Evolutionary conservation across 192 early-diverging fungal genomes (phyloP).

Genomic region (Backusella liffmaniae): DNA sequence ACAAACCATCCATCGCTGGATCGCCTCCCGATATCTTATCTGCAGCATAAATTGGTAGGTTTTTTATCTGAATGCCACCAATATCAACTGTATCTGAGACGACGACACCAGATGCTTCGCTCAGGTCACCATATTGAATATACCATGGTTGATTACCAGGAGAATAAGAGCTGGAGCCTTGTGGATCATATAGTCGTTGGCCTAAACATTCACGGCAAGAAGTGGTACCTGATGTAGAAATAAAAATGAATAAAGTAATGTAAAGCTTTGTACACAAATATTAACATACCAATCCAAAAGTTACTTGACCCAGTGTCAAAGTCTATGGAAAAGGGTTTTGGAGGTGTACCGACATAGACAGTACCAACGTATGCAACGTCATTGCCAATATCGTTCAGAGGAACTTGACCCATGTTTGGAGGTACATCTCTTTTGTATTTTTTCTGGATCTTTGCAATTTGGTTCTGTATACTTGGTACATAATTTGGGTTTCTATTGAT

Average conservation of each 20-base stretch:
- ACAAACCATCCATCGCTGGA: constrained; percentile 52
- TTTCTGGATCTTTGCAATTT: not conserved
- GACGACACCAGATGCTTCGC: not conserved
- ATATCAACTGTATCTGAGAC: constrained; percentile 20
- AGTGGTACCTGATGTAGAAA: constrained; percentile 22
- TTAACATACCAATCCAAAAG: constrained; percentile 50
- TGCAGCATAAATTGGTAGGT: constrained; percentile 26
- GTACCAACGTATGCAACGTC: constrained; percentile 58
- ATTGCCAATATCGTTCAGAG: constrained; percentile 19
- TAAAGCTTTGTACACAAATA: too few species aligned
- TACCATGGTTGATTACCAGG: constrained; percentile 41
- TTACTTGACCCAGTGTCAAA: constrained; percentile 70
- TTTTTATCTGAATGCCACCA: constrained; percentile 28
- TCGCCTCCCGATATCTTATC: not conserved
- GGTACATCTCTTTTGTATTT: not conserved
- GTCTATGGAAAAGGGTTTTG: constrained; percentile 60
- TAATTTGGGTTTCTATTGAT: not conserved
- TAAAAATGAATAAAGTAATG: not conserved
- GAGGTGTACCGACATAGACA: constrained; percentile 61
- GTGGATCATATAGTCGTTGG: constrained; percentile 35
- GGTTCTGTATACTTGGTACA: not conserved
- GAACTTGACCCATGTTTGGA: not conserved
- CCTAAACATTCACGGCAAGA: constrained; percentile 11
- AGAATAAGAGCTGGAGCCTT: constrained; percentile 50
- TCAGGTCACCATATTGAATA: constrained; percentile 6